phyloP scores from a whole-genome alignment of 768 basidiomycete species.

The Tulasnella sp. region DNA sequence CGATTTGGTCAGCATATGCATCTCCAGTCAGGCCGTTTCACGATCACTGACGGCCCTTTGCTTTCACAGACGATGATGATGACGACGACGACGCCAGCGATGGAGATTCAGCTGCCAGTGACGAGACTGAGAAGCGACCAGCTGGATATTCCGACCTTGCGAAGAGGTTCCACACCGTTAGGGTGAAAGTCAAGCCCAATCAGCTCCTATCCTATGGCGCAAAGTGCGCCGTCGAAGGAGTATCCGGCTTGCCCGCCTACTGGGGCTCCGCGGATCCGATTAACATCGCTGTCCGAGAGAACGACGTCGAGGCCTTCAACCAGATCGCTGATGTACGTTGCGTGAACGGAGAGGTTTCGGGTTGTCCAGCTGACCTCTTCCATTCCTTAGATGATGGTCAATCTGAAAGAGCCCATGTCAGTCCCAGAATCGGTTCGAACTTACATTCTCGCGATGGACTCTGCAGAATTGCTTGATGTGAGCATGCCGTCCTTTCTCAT shows the following conservation, averaged over 20 bases:
- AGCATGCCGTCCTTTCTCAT: neutral
- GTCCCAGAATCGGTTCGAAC: conserved; percentile 22
- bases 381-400: conserved; percentile 31
- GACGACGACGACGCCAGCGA: conserved; percentile 38
- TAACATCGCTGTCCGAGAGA: neutral
- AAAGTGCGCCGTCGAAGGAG: neutral
- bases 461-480: conserved; percentile 43
- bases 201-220: neutral
- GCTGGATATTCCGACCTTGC: conserved; percentile 49
- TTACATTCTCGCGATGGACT: conserved; percentile 36
- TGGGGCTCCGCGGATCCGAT: neutral
- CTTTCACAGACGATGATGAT: neutral
- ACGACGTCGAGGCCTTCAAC: neutral
- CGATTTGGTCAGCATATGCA: neutral
- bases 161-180: conserved; percentile 39
- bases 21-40: neutral
- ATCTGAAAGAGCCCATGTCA: neutral
- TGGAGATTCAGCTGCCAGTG: conserved; percentile 28
- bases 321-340: conserved; percentile 8
- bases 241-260: neutral
- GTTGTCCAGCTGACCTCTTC: neutral
- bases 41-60: neutral
- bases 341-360: neutral
- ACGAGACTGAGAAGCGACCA: conserved; percentile 26
- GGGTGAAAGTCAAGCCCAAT: neutral